Evolutionary conservation across 1,284 basidiomycete species (phyloP).

Genomic region (Cryptococcus maquisensis): DNA sequence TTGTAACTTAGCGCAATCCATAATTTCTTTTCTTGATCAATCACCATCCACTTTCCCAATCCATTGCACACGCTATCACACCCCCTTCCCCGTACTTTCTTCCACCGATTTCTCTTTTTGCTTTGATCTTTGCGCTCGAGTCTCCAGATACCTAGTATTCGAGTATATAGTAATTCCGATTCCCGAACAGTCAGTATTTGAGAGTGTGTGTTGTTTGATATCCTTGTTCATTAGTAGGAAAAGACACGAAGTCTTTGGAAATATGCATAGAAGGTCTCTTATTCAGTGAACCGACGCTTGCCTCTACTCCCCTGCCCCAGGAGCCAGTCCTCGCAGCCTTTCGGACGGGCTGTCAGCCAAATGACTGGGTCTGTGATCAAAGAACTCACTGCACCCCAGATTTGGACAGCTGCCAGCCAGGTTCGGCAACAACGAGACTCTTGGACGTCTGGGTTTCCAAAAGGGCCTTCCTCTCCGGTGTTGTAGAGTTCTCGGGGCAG

Average conservation of each 20-base stretch:
- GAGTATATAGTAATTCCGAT: too few relatives aligned
- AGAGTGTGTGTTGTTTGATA: too few relatives aligned
- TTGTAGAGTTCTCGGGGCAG: background rate
- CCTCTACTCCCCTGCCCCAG: too few relatives aligned
- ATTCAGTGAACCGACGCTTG: too few relatives aligned
- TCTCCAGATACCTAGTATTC: too few relatives aligned
- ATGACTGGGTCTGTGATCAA: too few relatives aligned
- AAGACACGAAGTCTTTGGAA: background rate
- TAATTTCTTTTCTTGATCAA: background rate
- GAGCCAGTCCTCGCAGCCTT: too few relatives aligned
- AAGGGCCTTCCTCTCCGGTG: background rate
- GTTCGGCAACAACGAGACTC: background rate
- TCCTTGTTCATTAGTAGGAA: too few relatives aligned
- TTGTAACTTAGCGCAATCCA: constrained; percentile 1
- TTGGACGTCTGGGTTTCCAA: background rate
- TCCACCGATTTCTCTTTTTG: background rate
- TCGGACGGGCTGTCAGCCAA: too few relatives aligned
- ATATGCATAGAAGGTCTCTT: background rate
- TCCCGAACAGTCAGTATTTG: too few relatives aligned
- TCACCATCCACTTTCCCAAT: background rate
- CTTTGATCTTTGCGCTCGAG: background rate
- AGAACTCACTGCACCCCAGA: background rate
- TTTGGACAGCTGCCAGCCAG: background rate
- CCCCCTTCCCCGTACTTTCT: background rate
- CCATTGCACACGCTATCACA: too few relatives aligned